Percentiles rank a stretch among this genome's conserved stretches.
phyloP scores from a whole-genome alignment of 441 rosid genomes.

The Gossypium davidsonii region DNA sequence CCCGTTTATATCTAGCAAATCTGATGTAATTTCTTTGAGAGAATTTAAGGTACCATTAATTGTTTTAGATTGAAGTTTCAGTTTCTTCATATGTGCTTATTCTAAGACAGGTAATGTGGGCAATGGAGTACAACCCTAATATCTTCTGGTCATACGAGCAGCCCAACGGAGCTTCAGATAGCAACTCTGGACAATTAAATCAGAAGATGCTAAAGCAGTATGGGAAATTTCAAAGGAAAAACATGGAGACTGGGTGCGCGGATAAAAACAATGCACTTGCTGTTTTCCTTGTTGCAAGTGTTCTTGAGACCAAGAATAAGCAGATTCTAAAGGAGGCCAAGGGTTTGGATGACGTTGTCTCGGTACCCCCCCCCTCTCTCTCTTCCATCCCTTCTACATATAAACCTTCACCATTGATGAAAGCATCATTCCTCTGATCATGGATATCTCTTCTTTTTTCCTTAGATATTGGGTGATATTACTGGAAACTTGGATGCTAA shows the following conservation, averaged over 20 bases:
- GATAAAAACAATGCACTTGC: slow-evolving; percentile 53
- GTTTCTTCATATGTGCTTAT: slow-evolving; percentile 8
- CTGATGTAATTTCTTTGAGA: background rate
- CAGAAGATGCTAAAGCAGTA: slow-evolving; percentile 56
- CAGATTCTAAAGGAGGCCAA: slow-evolving; percentile 70
- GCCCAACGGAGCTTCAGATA: slow-evolving; percentile 18
- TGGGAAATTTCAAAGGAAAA: slow-evolving; percentile 74
- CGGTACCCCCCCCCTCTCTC: slow-evolving; percentile 35
- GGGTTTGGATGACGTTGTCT: slow-evolving; percentile 80
- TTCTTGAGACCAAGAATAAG: slow-evolving; percentile 80
- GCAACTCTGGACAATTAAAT: slow-evolving; percentile 17
- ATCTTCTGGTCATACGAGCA: slow-evolving; percentile 54
- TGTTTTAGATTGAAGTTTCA: background rate
- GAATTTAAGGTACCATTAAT: background rate
- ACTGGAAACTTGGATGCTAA: slow-evolving; percentile 73
- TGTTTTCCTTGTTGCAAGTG: slow-evolving; percentile 77
- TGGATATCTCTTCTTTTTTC: background rate
- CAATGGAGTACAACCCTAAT: slow-evolving; percentile 91
- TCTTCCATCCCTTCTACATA: background rate
- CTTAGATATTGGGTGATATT: slow-evolving; percentile 64
- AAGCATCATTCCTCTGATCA: slow-evolving; percentile 3
- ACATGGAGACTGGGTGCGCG: slow-evolving; percentile 37
- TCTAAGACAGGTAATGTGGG: slow-evolving; percentile 67
- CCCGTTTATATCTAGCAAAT: slow-evolving; percentile 1
- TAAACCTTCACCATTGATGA: background rate